These are phyloP conservation scores for Gonium pectorale DNA, from an alignment of 139 green algal genomes.

Conservation along the genomic window DNA sequence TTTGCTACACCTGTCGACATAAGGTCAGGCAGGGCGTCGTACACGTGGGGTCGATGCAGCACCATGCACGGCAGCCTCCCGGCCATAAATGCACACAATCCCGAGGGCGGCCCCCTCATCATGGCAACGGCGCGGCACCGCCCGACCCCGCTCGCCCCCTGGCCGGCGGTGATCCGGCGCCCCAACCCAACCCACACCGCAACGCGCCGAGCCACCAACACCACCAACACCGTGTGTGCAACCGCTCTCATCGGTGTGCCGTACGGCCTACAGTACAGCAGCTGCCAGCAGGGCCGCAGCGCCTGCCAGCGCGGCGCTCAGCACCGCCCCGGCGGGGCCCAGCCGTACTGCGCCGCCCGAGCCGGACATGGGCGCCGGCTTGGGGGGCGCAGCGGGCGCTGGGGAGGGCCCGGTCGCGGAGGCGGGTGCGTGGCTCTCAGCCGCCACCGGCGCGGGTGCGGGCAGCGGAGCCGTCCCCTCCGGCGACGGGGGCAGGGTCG, in stretches of 20 bases:
- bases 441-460: not conserved
- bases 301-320: not conserved
- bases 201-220: not conserved
- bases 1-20: no score
- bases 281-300: not conserved
- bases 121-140: not conserved
- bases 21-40: no score
- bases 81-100: no score
- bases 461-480: not conserved
- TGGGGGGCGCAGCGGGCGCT: no score
- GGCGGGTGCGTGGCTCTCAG: not conserved
- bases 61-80: no score
- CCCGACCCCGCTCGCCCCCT: not conserved
- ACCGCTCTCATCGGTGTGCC: not conserved
- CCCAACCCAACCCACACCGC: not conserved
- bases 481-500: no score
- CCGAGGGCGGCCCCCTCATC: not conserved
- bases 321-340: not conserved
- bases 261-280: not conserved
- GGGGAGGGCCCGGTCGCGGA: no score
- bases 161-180: no score
- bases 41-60: no score
- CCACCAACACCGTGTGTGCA: not conserved
- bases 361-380: not conserved
- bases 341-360: not conserved